Base-by-base conservation (phyloP, 1,284 basidiomycete genomes). In the Irpex lacteus region DNA sequence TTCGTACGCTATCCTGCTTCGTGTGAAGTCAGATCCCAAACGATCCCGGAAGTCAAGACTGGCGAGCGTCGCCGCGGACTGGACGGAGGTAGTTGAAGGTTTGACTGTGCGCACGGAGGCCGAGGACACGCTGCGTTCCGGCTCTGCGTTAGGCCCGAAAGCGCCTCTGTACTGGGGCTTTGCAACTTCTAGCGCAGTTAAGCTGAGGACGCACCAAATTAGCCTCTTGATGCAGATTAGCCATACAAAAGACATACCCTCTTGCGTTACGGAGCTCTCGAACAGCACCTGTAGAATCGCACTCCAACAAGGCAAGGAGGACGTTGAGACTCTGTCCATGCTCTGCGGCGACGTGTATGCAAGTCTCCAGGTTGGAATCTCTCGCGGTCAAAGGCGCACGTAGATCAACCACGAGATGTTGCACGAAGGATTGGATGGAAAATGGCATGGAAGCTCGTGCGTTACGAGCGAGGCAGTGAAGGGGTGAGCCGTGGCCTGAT, bases 291-390 rank as follows among this genome's bases (percentile, higher is more conserved):
- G 80, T 82, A 0, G 77, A 74, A 71, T 92, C 90, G 67, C 84
- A 87, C 57, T 87, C 83, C 52, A 91, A 78, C 65, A 92, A 77
- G 53, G 87, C 81, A 60, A 80, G 77, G 49, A 92, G 74, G 19
- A 91, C 74, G 62, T 88, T 85, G 21, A 85, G 75, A 73, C 81
- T 88, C 63, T 91, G 87, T 9, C 96, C 97, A 65, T 91, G 90
- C 70, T 95, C 91, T 5, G 97, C 96, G 19, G 96, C 96, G 61
- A 98, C 83, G 78, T 98, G 96, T 67, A 98, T 88, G 69, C 96
- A 96, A 56, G 94, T 97, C 71, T 98, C 91, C 54, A 94, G 92
- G 63, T 94, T 85, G 61, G 85, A 87, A 76, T 98, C 96, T 40
- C 79, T 76, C 15, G 89, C 88, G 26, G 82, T 80, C 52, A 92